Percentiles rank a stretch among this genome's conserved stretches.
These are phyloP conservation scores for Parsonsia alboflavescens DNA, from an alignment of 257 asterid species.

Conservation along the genomic window DNA sequence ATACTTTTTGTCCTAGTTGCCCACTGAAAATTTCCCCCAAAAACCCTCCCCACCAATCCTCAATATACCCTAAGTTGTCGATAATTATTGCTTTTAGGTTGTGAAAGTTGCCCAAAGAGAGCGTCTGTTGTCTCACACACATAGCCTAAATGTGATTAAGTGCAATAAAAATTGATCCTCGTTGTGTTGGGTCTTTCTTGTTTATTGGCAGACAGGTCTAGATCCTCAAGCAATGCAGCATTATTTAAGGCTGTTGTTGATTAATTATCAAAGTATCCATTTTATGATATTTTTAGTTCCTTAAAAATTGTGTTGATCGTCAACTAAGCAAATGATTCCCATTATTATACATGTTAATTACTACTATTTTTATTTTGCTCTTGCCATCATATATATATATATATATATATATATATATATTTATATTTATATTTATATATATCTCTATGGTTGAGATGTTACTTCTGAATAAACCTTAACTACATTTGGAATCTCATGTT, in stretches of 20 bases:
- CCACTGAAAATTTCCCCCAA: background rate
- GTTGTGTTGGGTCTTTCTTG: background rate
- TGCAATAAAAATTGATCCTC: background rate
- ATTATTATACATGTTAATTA: background rate
- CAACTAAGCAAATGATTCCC: background rate
- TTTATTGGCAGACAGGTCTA: slow-evolving; percentile 14
- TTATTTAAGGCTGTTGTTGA: background rate
- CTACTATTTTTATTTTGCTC: background rate
- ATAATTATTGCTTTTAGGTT: slow-evolving; percentile 6
- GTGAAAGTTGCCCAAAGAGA: slow-evolving; percentile 2
- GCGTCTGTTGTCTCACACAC: slow-evolving; percentile 8
- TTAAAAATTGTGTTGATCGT: background rate
- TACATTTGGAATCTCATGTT: slow-evolving; percentile 9
- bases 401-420: too few species aligned
- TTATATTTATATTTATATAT: background rate
- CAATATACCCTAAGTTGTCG: background rate
- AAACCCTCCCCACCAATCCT: background rate
- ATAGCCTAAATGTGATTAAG: background rate
- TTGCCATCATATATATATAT: background rate
- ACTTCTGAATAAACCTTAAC: background rate
- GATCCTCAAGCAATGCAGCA: slow-evolving; percentile 10
- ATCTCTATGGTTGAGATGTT: background rate
- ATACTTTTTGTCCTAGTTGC: slow-evolving; percentile 8
- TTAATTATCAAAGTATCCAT: slow-evolving; percentile 1
- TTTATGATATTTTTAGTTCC: background rate